phyloP scores from a whole-genome alignment of 2,329 filamentous ascomycete genomes.

The Trichoderma koningii region DNA sequence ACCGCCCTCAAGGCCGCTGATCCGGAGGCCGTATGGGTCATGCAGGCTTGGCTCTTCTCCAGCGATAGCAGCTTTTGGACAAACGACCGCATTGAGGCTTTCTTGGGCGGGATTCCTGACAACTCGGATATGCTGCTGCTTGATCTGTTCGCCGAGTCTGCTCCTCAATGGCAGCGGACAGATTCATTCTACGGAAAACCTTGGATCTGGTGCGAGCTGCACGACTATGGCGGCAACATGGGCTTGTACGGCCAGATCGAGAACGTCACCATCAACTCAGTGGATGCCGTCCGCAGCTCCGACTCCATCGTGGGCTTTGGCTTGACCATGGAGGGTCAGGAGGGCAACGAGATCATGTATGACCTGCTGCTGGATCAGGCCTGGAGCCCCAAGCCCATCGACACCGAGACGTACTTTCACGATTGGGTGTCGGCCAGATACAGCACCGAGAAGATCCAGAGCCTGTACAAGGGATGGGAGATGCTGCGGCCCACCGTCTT shows the following conservation, averaged over 20 bases:
- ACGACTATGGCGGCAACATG: conserved; percentile 53
- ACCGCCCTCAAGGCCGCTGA: conserved; percentile 51
- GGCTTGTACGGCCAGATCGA: conserved; percentile 53
- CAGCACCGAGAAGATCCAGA: conserved; percentile 29
- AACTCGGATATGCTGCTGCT: conserved; percentile 52
- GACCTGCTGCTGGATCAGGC: conserved; percentile 54
- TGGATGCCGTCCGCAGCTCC: conserved; percentile 47
- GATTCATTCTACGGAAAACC: conserved; percentile 54
- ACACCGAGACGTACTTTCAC: conserved; percentile 49
- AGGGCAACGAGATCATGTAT: conserved; percentile 57
- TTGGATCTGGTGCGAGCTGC: conserved; percentile 58
- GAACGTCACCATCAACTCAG: conserved; percentile 50
- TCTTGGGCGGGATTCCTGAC: conserved; percentile 48
- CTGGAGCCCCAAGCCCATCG: conserved; percentile 48
- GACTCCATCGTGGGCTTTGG: conserved; percentile 51
- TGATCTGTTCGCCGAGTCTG: conserved; percentile 52
- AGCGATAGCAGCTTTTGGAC: conserved; percentile 48
- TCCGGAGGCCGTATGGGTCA: conserved; percentile 52
- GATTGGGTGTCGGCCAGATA: conserved; percentile 51
- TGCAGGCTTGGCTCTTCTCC: conserved; percentile 56
- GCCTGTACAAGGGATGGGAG: conserved; percentile 50
- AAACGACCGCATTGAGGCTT: conserved; percentile 49
- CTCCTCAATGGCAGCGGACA: conserved; percentile 54
- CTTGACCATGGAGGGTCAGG: conserved; percentile 52
- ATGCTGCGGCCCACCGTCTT: conserved; percentile 48